phyloP scores from a whole-genome alignment of 106 monocot genomes.

The Platanthera guangdongensis region DNA sequence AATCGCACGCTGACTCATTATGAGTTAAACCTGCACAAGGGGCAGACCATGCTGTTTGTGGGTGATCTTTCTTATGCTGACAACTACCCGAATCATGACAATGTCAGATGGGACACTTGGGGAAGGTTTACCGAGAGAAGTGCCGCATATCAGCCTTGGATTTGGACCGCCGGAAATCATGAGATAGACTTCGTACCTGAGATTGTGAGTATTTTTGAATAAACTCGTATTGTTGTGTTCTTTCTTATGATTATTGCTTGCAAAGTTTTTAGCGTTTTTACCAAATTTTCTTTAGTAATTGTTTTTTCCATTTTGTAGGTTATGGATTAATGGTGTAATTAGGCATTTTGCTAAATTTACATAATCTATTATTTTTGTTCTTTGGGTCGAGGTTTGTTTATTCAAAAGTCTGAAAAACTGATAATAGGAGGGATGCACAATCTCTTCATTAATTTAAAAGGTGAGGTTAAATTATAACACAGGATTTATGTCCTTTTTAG shows the following conservation, averaged over 20 bases:
- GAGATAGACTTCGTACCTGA: constrained; percentile 82
- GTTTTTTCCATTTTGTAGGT: not conserved
- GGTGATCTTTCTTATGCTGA: constrained; percentile 85
- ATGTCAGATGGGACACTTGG: constrained; percentile 86
- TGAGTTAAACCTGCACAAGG: constrained; percentile 34
- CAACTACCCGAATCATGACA: constrained; percentile 61
- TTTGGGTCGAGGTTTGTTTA: not conserved
- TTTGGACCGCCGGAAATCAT: constrained; percentile 88
- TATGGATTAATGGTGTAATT: not conserved
- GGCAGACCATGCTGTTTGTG: constrained; percentile 56
- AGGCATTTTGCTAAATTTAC: not conserved
- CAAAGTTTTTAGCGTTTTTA: not conserved
- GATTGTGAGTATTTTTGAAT: constrained; percentile 32
- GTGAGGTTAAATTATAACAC: too few relatives aligned
- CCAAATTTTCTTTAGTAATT: not conserved
- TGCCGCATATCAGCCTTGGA: constrained; percentile 76
- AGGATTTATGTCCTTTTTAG: too few relatives aligned
- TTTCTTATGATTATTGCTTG: not conserved
- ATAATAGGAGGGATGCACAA: not conserved
- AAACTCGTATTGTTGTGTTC: not conserved
- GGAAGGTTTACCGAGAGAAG: constrained; percentile 76
- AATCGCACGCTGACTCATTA: constrained; percentile 72
- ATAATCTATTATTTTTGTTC: not conserved
- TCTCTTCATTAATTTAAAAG: not conserved
- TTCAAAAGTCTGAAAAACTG: not conserved